Evolutionary conservation across 2,329 filamentous ascomycete genomes (phyloP), one percentile per base, ranked within the genome.

Genomic region (Arthrinium phaeospermum): DNA sequence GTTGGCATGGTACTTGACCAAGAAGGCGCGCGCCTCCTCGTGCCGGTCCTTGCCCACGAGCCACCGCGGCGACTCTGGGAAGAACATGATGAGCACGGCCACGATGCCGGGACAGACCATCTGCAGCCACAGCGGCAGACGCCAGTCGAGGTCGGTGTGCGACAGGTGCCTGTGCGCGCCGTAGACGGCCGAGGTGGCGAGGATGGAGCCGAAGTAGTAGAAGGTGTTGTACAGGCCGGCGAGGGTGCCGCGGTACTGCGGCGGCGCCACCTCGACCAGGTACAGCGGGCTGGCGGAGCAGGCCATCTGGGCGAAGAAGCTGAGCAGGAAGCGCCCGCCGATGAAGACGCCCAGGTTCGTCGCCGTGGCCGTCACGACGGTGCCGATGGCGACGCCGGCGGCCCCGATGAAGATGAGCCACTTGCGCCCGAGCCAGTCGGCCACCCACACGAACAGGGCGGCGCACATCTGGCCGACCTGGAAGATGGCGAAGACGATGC

Each of bases 261-360:
- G 89, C 72, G 91, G 90, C 0, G 88, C 84, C 70, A 90, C 88
- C 77, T 92, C 90, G 27, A 89, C 87, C 13, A 90, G 85, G 75
- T 90, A 91, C 12, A 89, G 85, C 0, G 90, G 90, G 0, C 88
- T 89, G 0, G 89, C 88, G 2, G 86, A 86, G 16, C 86, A 84
- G 1, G 87, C 86, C 70, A 90, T 87, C 0, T 87, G 86, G 44
- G 89, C 88, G 69, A 89, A 90, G 75, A 87, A 88, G 1, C 84
- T 84, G 10, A 88, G 77, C 1, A 88, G 74, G 75, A 87, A 88
- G 7, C 86, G 82, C 0, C 85, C 85, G 22, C 82, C 87, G 78
- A 90, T 89, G 76, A 91, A 89, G 70, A 80, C 81, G 8, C 80
- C 75, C 46, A 79, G 83, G 72, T 82, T 85, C 53, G 81, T 79